phyloP scores from a whole-genome alignment of 2,329 filamentous ascomycete species.

The Arachnomyces sp. region DNA sequence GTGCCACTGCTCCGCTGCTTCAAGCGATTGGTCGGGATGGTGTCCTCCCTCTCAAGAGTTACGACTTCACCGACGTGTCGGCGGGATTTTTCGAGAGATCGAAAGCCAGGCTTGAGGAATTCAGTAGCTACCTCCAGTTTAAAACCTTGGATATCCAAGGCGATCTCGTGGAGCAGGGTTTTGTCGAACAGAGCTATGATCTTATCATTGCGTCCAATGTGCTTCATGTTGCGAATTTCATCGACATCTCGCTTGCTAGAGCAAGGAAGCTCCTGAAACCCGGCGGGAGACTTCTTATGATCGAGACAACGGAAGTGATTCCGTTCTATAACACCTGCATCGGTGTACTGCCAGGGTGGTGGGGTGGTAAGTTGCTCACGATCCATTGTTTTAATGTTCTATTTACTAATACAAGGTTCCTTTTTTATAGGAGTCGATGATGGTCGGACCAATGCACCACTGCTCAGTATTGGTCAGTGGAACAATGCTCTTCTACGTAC shows the following conservation, averaged over 20 bases:
- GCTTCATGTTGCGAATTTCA: conserved; percentile 16
- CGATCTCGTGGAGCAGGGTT: no score
- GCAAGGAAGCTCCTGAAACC: conserved; percentile 15
- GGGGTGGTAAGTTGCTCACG: conserved; percentile 7
- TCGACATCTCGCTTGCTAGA: conserved; percentile 13
- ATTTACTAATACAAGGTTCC: not conserved
- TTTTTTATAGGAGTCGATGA: conserved; percentile 2
- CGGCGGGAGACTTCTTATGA: conserved; percentile 8
- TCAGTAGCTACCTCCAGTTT: conserved; percentile 19
- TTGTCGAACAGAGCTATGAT: conserved; percentile 7
- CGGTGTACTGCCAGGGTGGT: conserved; percentile 2
- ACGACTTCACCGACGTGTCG: conserved; percentile 38
- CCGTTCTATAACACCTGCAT: conserved; percentile 4
- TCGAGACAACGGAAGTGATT: conserved; percentile 9
- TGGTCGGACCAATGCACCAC: conserved; percentile 1
- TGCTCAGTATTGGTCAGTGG: not conserved
- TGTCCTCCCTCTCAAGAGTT: conserved; percentile 1
- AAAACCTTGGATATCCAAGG: not conserved
- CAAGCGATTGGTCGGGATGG: conserved; percentile 10
- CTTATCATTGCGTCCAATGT: conserved; percentile 16
- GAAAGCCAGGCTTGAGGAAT: conserved; percentile 18
- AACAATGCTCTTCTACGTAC: not conserved
- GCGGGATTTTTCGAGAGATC: conserved; percentile 35
- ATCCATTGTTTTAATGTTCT: conserved; percentile 8
- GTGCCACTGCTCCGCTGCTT: conserved; percentile 18